Percentiles rank a stretch among this genome's conserved stretches.
Conservation (phyloP, 2,329 filamentous ascomycete species). For the Rhexocercosporidium sp. region DNA sequence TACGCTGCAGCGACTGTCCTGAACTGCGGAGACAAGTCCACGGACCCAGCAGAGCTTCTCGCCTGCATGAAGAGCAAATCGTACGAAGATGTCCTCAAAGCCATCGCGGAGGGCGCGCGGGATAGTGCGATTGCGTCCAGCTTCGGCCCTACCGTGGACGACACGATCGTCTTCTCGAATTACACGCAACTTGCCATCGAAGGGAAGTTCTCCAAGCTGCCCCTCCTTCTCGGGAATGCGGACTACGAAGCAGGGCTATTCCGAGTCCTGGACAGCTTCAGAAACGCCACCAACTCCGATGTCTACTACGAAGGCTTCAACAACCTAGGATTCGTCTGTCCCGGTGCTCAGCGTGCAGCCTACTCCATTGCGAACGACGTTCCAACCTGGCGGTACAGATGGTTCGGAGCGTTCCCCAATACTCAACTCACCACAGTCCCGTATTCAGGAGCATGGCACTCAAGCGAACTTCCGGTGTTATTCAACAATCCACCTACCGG, state of each 20-base stretch:
- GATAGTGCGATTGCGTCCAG: not conserved
- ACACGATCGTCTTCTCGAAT: conserved; percentile 26
- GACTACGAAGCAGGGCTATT: conserved; percentile 36
- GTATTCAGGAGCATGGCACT: conserved; percentile 41
- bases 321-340: conserved; percentile 37
- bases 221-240: conserved; percentile 33
- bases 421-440: conserved; percentile 31
- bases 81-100: conserved; percentile 17
- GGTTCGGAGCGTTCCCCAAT: conserved; percentile 42
- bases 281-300: conserved; percentile 4
- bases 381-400: conserved; percentile 44
- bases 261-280: conserved; percentile 9
- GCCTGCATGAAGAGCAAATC: conserved; percentile 24
- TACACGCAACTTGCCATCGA: conserved; percentile 16
- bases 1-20: conserved; percentile 25
- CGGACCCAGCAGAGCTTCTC: conserved; percentile 19
- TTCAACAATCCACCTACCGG: conserved; percentile 22
- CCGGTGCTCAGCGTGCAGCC: conserved; percentile 32
- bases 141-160: conserved; percentile 30
- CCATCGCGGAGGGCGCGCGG: not conserved
- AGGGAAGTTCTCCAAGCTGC: conserved; percentile 26
- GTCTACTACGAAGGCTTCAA: conserved; percentile 20
- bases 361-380: conserved; percentile 28
- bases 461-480: conserved; percentile 32
- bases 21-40: conserved; percentile 30